Percentiles rank a stretch among this genome's conserved stretches.
Evolutionary conservation across 129 eudicot species (phyloP).

Genomic region (Chrysanthemum seticuspe): DNA sequence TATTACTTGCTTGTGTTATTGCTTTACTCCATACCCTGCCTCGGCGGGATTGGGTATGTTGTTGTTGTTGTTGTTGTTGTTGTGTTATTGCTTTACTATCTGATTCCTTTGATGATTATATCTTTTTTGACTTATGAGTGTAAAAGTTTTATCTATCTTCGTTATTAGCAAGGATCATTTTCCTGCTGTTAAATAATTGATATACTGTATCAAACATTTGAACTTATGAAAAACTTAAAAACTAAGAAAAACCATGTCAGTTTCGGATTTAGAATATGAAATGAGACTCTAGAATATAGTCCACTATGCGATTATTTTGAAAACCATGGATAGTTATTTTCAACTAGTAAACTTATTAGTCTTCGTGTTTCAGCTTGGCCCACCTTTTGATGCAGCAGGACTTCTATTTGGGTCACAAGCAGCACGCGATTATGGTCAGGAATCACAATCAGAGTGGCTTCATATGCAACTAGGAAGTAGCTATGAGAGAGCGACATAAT

Average conservation of each 20-base stretch:
- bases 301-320: neutral
- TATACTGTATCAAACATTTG: neutral
- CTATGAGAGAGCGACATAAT: slow-evolving; percentile 63
- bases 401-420: slow-evolving; percentile 65
- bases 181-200: neutral
- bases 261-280: slow-evolving; percentile 11
- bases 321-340: slow-evolving; percentile 11
- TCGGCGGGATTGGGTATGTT: too few relatives aligned
- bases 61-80: too few relatives aligned
- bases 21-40: too few relatives aligned
- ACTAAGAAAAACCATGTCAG: neutral
- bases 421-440: slow-evolving; percentile 64
- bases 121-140: slow-evolving; percentile 20
- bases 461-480: slow-evolving; percentile 85
- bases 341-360: slow-evolving; percentile 5
- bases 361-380: slow-evolving; percentile 52
- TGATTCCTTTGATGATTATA: slow-evolving; percentile 20
- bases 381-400: slow-evolving; percentile 63
- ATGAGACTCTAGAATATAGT: neutral
- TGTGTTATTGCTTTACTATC: slow-evolving; percentile 14
- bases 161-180: neutral
- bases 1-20: slow-evolving; percentile 29
- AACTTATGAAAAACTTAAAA: neutral
- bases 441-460: slow-evolving; percentile 75
- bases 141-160: neutral